Base-by-base conservation (phyloP, 1,139 yeast species). In the Geotrichum aggregatum region DNA sequence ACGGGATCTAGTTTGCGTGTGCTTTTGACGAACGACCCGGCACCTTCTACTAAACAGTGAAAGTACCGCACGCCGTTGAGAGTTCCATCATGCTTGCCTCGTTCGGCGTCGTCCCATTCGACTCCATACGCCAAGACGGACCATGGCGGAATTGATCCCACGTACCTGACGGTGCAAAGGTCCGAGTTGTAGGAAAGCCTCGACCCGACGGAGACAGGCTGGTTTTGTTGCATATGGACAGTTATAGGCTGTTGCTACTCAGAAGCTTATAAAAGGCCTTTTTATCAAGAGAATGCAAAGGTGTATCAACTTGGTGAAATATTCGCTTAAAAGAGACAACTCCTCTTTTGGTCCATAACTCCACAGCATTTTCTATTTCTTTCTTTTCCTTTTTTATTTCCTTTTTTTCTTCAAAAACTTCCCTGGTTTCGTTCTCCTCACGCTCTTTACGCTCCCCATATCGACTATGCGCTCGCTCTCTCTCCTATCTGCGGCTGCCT, bases 81-180 rank as follows among this genome's bases (percentile, higher is more conserved):
- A 1, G 61, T 52, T 0, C 92, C 92, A 52, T 74, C 66, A 62
- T 84, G 78, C 59, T 79, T 82, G 1, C 91, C 91, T 26, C 79
- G 65, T 1, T 65, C 59, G 0, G 70, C 67, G 50, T 80, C 74
- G 64, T 91, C 97, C 97, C 97, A 91, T 65, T 91, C 97, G 1
- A 91, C 75, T 0, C 97, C 97, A 14, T 79, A 68, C 0, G 92
- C 89, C 0, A 58, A 57, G 2, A 65, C 69, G 0, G 82, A 79
- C 96, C 96, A 88, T 3, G 69, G 71, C 0, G 79, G 76, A 1
- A 88, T 67, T 0, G 54, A 43, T 0, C 97, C 97, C 0, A 77
- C 65, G 61, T 66, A 89, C 52, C 76, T 68, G 3, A 89, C 74
- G 0, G 95, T 87, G 36, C 87, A 87, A 1, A 78, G 58, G 18